These are phyloP conservation scores for Hypoxylon lienhwacheense DNA, from an alignment of 495 filamentous ascomycete species.

Conservation along the genomic window DNA sequence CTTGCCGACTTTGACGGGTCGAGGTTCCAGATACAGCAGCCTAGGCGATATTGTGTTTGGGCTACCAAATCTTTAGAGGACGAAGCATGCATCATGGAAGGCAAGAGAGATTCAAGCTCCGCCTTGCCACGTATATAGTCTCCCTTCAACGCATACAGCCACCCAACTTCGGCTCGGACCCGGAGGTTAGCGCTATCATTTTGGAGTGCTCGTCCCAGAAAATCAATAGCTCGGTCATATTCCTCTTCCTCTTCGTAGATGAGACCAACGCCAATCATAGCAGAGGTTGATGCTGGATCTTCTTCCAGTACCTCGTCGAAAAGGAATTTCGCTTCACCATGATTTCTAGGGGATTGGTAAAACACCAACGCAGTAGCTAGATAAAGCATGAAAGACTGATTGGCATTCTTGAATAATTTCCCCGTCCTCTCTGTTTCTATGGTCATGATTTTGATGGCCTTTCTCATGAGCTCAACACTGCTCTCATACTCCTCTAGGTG, in stretches of 20 bases:
- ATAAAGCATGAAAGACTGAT: slow-evolving; percentile 71
- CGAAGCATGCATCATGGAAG: slow-evolving; percentile 33
- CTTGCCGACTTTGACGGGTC: slow-evolving; percentile 70
- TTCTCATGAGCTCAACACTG: slow-evolving; percentile 74
- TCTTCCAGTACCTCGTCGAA: slow-evolving; percentile 78
- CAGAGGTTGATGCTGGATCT: slow-evolving; percentile 71
- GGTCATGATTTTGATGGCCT: slow-evolving; percentile 63
- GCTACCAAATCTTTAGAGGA: slow-evolving; percentile 70
- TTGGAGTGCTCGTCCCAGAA: slow-evolving; percentile 70
- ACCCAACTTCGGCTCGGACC: slow-evolving; percentile 80
- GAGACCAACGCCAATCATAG: slow-evolving; percentile 84
- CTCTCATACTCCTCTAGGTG: slow-evolving; percentile 84
- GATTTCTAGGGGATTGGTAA: slow-evolving; percentile 86
- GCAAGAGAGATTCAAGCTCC: slow-evolving; percentile 71
- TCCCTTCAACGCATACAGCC: slow-evolving; percentile 85
- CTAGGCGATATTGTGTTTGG: slow-evolving; percentile 84
- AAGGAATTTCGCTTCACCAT: slow-evolving; percentile 78
- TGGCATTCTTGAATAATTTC: slow-evolving; percentile 63
- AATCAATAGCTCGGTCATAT: slow-evolving; percentile 74
- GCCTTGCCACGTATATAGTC: slow-evolving; percentile 63
- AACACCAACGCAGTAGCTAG: slow-evolving; percentile 82
- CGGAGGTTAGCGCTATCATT: slow-evolving; percentile 71
- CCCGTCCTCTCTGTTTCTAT: slow-evolving; percentile 66
- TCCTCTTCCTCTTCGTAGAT: slow-evolving; percentile 93
- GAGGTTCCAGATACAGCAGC: slow-evolving; percentile 83